phyloP scores from a whole-genome alignment of 495 filamentous ascomycete genomes.

The Aspergillus avenaceus region DNA sequence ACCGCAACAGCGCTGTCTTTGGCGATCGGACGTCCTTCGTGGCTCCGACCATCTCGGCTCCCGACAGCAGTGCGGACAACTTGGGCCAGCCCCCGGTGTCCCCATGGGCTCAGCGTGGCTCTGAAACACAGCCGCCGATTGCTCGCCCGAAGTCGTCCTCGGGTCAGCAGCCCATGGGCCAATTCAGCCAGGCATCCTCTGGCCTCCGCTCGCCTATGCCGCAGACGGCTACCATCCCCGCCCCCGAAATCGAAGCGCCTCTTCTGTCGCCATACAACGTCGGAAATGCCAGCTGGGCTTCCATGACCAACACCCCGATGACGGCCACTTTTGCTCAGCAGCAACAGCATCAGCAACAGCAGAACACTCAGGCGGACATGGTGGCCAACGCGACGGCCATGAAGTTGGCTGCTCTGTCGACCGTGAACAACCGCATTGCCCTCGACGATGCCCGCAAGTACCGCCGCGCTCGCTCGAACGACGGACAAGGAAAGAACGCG shows the following conservation, averaged over 20 bases:
- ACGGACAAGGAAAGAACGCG: slow-evolving; percentile 57
- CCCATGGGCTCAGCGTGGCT: slow-evolving; percentile 65
- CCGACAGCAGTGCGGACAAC: slow-evolving; percentile 50
- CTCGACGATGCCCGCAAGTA: slow-evolving; percentile 95
- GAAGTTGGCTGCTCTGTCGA: slow-evolving; percentile 95
- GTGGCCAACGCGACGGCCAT: slow-evolving; percentile 98
- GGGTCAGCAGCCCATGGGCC: slow-evolving; percentile 89
- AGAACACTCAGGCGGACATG: slow-evolving; percentile 83
- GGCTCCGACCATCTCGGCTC: slow-evolving; percentile 73
- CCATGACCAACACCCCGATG: slow-evolving; percentile 97
- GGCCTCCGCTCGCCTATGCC: slow-evolving; percentile 80
- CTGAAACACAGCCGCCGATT: slow-evolving; percentile 50
- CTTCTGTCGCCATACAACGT: slow-evolving; percentile 85
- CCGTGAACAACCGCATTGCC: slow-evolving; percentile 96
- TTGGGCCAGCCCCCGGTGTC: slow-evolving; percentile 62
- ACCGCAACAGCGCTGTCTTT: slow-evolving; percentile 85
- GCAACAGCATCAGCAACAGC: slow-evolving; percentile 35
- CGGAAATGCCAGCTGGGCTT: slow-evolving; percentile 91
- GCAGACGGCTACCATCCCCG: slow-evolving; percentile 77
- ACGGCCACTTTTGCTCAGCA: slow-evolving; percentile 70
- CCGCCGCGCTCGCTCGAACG: slow-evolving; percentile 84
- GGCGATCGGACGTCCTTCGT: slow-evolving; percentile 76
- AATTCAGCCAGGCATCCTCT: slow-evolving; percentile 83
- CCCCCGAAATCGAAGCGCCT: slow-evolving; percentile 75
- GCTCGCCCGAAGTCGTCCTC: slow-evolving; percentile 87